Conservation (phyloP, 805 yeast genomes). For the Pichia rugopelliculosa region DNA sequence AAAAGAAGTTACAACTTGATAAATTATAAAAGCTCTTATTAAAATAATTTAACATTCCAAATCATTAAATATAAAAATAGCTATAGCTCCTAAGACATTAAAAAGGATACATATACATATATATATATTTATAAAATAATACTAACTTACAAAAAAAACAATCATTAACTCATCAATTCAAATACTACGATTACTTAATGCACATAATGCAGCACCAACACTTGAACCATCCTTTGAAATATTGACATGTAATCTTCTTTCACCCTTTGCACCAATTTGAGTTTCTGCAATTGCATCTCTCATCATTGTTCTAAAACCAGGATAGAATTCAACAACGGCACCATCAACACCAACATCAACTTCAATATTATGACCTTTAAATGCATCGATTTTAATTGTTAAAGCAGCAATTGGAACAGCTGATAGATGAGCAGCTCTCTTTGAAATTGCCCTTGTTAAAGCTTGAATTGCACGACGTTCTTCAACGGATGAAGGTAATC, state of each 20-base stretch:
- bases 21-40: too few relatives aligned
- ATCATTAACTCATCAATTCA: neutral
- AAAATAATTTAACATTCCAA: too few relatives aligned
- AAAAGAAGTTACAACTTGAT: too few relatives aligned
- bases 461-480: conserved; percentile 72
- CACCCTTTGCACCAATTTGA: conserved; percentile 67
- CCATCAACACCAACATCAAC: conserved; percentile 97
- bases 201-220: conserved; percentile 96
- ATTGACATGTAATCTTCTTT: conserved; percentile 64
- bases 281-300: conserved; percentile 70
- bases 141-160: neutral
- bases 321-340: conserved; percentile 87
- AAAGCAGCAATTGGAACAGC: conserved; percentile 89
- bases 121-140: neutral
- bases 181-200: conserved; percentile 29
- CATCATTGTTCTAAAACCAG: conserved; percentile 75
- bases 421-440: conserved; percentile 83
- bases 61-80: too few relatives aligned
- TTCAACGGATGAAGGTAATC: conserved; percentile 59
- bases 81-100: too few relatives aligned
- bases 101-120: neutral
- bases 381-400: conserved; percentile 55
- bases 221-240: conserved; percentile 95
- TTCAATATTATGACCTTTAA: conserved; percentile 55
- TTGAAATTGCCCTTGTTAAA: conserved; percentile 71